Evolutionary conservation across 768 basidiomycete species (phyloP).

Genomic region (Lactarius deliciosus): DNA sequence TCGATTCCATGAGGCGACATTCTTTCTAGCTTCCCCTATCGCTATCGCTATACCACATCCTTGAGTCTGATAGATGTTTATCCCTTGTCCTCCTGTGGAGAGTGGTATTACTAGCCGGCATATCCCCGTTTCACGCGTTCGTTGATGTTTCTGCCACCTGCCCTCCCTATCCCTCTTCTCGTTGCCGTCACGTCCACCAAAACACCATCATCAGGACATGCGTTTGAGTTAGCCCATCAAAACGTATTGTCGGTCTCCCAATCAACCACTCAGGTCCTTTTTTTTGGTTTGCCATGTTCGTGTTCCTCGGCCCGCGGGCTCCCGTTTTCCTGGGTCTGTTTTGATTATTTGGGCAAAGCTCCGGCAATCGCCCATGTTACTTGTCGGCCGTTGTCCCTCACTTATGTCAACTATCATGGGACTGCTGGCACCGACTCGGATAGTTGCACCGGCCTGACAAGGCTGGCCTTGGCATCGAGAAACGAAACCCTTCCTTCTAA

Average conservation of each 20-base stretch:
- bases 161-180: neutral
- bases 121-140: neutral
- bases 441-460: neutral
- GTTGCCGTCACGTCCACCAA: constrained; percentile 12
- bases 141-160: neutral
- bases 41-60: neutral
- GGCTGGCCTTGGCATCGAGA: neutral
- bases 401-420: constrained; percentile 16
- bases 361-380: constrained; percentile 4
- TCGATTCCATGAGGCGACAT: constrained; percentile 9
- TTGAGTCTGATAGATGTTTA: neutral
- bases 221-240: constrained; percentile 4
- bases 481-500: neutral
- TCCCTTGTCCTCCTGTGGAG: neutral
- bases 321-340: constrained; percentile 9
- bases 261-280: neutral
- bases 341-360: constrained; percentile 20
- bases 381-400: constrained; percentile 4
- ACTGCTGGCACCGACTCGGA: constrained; percentile 1
- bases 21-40: neutral
- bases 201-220: constrained; percentile 2
- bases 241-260: neutral
- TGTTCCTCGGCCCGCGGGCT: constrained; percentile 13
- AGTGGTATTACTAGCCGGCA: neutral
- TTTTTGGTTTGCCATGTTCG: neutral